Conservation (phyloP, 495 filamentous ascomycete species). For the Penicillium psychrofluorescens region DNA sequence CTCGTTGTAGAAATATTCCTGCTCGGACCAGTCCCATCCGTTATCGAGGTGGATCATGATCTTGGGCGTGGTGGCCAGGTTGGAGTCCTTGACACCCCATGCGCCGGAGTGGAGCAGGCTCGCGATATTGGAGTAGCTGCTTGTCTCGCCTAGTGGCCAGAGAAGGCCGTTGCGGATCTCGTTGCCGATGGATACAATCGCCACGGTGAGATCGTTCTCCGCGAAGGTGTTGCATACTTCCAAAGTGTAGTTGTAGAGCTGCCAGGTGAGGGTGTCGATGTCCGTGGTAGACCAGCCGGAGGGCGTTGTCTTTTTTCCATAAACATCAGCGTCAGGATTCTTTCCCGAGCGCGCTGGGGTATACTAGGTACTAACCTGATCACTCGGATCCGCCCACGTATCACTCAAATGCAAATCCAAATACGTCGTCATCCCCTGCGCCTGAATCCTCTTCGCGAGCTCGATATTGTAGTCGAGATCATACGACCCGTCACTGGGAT, state of each 20-base stretch:
- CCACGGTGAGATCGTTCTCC: constrained; percentile 42
- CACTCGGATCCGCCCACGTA: constrained; percentile 49
- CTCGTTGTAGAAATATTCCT: constrained; percentile 55
- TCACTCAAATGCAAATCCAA: constrained; percentile 67
- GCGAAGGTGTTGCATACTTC: constrained; percentile 54
- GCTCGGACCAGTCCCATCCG: constrained; percentile 60
- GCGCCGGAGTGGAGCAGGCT: constrained; percentile 54
- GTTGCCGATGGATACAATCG: constrained; percentile 62
- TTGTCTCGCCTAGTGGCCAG: constrained; percentile 51
- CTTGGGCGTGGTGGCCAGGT: constrained; percentile 45
- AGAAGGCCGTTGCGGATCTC: constrained; percentile 59
- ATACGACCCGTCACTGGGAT: constrained; percentile 57
- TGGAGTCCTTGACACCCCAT: constrained; percentile 54
- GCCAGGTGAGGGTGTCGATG: constrained; percentile 49
- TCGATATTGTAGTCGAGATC: constrained; percentile 62
- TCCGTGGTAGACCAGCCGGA: constrained; percentile 52
- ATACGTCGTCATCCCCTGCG: constrained; percentile 57
- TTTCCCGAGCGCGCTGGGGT: too few species aligned
- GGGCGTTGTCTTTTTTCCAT: constrained; percentile 37
- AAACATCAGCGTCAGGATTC: too few species aligned
- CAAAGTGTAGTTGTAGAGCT: constrained; percentile 60
- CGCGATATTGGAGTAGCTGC: constrained; percentile 51
- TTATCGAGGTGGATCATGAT: constrained; percentile 67
- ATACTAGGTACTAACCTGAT: constrained; percentile 23
- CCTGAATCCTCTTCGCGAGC: constrained; percentile 56